phyloP scores from a whole-genome alignment of 2,329 filamentous ascomycete species.

The Colletotrichum somersetense region DNA sequence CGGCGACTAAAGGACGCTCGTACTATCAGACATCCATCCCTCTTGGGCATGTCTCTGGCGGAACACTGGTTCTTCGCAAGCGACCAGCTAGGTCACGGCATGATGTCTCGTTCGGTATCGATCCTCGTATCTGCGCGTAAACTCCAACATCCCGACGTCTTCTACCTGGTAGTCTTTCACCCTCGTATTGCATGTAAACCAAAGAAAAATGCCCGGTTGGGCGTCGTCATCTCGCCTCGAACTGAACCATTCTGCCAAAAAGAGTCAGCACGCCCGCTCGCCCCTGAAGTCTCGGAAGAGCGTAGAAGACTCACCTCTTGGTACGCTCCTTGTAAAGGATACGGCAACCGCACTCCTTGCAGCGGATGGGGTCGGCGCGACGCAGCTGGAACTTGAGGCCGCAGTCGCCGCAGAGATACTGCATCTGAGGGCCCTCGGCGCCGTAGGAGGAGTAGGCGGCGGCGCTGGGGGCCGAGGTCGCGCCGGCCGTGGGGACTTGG shows the following conservation, averaged over 20 bases:
- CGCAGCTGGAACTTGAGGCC: constrained; percentile 81
- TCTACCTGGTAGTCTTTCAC: neutral
- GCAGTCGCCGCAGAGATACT: constrained; percentile 87
- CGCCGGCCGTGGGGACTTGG: constrained; percentile 73
- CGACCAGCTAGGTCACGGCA: neutral
- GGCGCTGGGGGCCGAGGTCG: constrained; percentile 55
- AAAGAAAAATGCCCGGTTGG: neutral
- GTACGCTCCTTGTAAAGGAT: constrained; percentile 98
- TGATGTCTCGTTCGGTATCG: constrained; percentile 1
- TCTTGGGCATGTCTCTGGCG: neutral
- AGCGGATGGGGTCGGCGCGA: constrained; percentile 84
- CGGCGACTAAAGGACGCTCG: neutral
- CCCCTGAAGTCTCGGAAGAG: neutral
- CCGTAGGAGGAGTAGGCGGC: constrained; percentile 59
- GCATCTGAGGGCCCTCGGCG: constrained; percentile 68
- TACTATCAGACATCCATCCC: neutral
- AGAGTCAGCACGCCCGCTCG: constrained; percentile 43
- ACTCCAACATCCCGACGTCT: neutral
- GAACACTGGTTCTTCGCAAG: neutral
- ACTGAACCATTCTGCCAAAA: constrained; percentile 89
- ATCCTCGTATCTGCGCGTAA: neutral
- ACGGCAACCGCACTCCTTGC: constrained; percentile 93
- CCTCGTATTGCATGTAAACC: neutral
- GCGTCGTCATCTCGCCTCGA: constrained; percentile 81
- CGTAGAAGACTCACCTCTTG: constrained; percentile 78